Conservation (phyloP, 1,284 basidiomycete genomes). For the Moesziomyces antarcticus region DNA sequence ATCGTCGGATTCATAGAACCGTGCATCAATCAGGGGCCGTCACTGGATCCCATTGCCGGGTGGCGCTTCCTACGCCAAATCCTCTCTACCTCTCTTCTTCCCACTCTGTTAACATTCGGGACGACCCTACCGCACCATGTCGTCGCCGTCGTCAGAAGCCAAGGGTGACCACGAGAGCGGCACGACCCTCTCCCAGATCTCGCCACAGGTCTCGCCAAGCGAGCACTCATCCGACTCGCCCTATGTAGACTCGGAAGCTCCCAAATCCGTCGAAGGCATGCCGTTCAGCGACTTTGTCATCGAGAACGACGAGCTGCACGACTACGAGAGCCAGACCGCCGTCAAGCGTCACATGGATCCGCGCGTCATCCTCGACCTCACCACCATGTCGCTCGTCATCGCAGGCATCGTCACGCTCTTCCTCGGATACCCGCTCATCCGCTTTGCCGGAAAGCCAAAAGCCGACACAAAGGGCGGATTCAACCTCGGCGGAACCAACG, state of each 20-base stretch:
- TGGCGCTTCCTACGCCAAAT: background rate
- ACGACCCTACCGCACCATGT: background rate
- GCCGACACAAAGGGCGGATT: conserved; percentile 33
- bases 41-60: too few relatives aligned
- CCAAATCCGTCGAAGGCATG: conserved; percentile 22
- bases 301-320: conserved; percentile 48
- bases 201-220: conserved; percentile 16
- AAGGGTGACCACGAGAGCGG: conserved; percentile 5
- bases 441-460: conserved; percentile 10
- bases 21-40: too few relatives aligned
- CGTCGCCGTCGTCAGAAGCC: background rate
- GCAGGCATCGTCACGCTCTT: conserved; percentile 75
- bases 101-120: background rate
- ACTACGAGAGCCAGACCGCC: conserved; percentile 34
- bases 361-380: conserved; percentile 33
- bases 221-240: conserved; percentile 31
- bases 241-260: conserved; percentile 25
- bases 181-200: conserved; percentile 9
- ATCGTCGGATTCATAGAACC: background rate
- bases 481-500: conserved; percentile 58
- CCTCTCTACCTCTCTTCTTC: background rate
- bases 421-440: conserved; percentile 80
- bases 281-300: conserved; percentile 50
- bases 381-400: conserved; percentile 69
- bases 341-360: conserved; percentile 28